Conservation (phyloP, 2,329 filamentous ascomycete species). For the Aaosphaeria pasadenensis region DNA sequence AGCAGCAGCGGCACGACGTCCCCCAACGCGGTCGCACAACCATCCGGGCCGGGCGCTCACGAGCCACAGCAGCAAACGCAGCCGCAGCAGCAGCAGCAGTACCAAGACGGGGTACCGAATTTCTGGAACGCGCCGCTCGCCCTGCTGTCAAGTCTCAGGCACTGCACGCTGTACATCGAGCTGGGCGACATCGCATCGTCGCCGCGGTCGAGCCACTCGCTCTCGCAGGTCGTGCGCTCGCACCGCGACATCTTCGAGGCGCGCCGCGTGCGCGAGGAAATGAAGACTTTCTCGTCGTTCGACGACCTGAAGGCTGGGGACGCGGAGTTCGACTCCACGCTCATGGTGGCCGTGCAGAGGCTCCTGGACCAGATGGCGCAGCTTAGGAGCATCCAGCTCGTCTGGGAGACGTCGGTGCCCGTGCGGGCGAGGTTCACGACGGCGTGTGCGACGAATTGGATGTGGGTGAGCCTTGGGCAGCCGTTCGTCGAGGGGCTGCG, state of each 20-base stretch:
- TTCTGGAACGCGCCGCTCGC: constrained; percentile 8
- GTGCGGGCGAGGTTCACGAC: not conserved
- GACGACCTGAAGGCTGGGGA: constrained; percentile 1
- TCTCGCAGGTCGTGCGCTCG: not conserved
- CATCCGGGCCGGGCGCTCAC: not conserved
- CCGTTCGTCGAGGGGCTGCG: constrained; percentile 5
- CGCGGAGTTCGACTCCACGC: constrained; percentile 1
- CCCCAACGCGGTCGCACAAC: not conserved
- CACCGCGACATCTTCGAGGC: not conserved
- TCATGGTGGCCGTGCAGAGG: not conserved
- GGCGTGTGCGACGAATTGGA: constrained; percentile 2
- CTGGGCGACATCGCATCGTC: constrained; percentile 4
- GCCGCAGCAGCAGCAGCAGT: not conserved
- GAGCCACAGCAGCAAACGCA: not conserved
- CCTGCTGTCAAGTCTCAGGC: constrained; percentile 6
- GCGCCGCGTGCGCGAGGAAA: not conserved
- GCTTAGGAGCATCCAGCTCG: constrained; percentile 6
- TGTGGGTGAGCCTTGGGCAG: constrained; percentile 5
- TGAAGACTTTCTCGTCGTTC: constrained; percentile 2
- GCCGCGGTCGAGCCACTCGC: constrained; percentile 1
- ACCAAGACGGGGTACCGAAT: not conserved
- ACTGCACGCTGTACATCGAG: constrained; percentile 14
- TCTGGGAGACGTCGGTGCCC: constrained; percentile 8
- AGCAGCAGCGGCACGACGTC: not conserved
- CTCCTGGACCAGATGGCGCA: constrained; percentile 7